Evolutionary conservation across 2,329 filamentous ascomycete genomes (phyloP), one percentile per base, ranked within the genome.

Genomic region (Microdochium paspali): DNA sequence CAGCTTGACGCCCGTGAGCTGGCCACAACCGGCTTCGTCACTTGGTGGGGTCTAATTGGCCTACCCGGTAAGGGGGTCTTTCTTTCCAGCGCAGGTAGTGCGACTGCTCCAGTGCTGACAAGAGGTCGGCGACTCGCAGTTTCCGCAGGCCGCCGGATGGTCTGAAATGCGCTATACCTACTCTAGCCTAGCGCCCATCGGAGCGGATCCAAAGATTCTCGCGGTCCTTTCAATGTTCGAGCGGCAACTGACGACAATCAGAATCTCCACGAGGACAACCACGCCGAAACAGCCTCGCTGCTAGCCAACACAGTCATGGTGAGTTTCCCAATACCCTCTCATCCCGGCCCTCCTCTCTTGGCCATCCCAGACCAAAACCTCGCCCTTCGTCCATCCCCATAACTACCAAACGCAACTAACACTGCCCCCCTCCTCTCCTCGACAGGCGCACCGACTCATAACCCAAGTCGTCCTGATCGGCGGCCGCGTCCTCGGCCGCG

Each of bases 371-470:
- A 6, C 31, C 5, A 9, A 18, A n/a, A 6, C 31, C 10, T n/a
- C 18, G n/a, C 35, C 6, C 18, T 3, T 20, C 35, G 10, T 18
- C 15, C 15, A 21, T 21, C 10, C 6, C 31, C 10, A 35, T 20
- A 35, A 12, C 15, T 18, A 20, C 10, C 18, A 9, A 20, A 7
- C 35, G 10, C 21, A 24, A 23, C 42, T 39, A 28, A 24, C 32
- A 50, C 53, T 42, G 52, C 46, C 40, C n/a, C n/a, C n/a, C n/a
- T 18, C 45, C 6, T 20, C 20, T n/a, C 15, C 45, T 12, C 10
- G n/a, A 28, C 35, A 95, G 91, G 91, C 91, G 66, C 89, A 97
- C 74, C 87, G 90, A 61, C 86, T 96, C 69, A 84, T 98, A 73
- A 88, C 88, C 53, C 88, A 94, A 72, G 90, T 95, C 70, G 82